phyloP scores from a whole-genome alignment of 257 asterid genomes.

The Linderniella brevidens region DNA sequence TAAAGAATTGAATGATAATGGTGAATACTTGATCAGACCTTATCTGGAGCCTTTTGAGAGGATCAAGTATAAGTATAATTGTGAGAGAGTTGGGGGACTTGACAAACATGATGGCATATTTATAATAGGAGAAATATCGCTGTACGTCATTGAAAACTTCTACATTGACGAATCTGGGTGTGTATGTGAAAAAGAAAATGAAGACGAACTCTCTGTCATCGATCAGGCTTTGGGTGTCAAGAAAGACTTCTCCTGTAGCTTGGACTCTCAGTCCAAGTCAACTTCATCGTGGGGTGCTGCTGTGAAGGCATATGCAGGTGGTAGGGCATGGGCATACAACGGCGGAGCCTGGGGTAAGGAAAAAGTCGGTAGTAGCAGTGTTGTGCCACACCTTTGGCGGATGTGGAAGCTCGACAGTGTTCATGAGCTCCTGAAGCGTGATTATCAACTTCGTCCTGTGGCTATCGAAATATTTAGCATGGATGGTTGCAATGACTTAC shows the following conservation, averaged over 20 bases:
- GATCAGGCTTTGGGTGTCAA: slow-evolving; percentile 97
- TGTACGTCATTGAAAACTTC: slow-evolving; percentile 87
- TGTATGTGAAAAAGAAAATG: slow-evolving; percentile 82
- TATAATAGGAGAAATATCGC: slow-evolving; percentile 78
- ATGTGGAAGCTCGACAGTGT: slow-evolving; percentile 99
- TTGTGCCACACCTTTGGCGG: slow-evolving; percentile 92
- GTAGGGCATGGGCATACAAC: slow-evolving; percentile 97
- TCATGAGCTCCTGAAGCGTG: slow-evolving; percentile 95
- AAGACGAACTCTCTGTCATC: slow-evolving; percentile 83
- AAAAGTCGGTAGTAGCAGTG: slow-evolving; percentile 55
- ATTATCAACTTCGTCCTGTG: slow-evolving; percentile 97
- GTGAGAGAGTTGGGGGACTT: slow-evolving; percentile 97
- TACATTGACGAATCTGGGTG: slow-evolving; percentile 85
- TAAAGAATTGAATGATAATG: slow-evolving; percentile 81
- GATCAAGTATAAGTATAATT: slow-evolving; percentile 79
- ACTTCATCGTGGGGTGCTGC: slow-evolving; percentile 80
- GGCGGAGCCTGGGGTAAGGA: slow-evolving; percentile 99
- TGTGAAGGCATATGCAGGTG: slow-evolving; percentile 57
- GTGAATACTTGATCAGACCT: slow-evolving; percentile 95
- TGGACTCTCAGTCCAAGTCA: slow-evolving; percentile 79
- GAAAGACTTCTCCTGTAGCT: slow-evolving; percentile 70
- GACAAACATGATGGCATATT: slow-evolving; percentile 96
- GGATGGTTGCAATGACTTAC: slow-evolving; percentile 99
- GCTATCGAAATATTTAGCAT: slow-evolving; percentile 97
- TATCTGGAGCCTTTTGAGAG: slow-evolving; percentile 72